phyloP scores from a whole-genome alignment of 2,329 filamentous ascomycete genomes.

The Cryphonectria naterciae region DNA sequence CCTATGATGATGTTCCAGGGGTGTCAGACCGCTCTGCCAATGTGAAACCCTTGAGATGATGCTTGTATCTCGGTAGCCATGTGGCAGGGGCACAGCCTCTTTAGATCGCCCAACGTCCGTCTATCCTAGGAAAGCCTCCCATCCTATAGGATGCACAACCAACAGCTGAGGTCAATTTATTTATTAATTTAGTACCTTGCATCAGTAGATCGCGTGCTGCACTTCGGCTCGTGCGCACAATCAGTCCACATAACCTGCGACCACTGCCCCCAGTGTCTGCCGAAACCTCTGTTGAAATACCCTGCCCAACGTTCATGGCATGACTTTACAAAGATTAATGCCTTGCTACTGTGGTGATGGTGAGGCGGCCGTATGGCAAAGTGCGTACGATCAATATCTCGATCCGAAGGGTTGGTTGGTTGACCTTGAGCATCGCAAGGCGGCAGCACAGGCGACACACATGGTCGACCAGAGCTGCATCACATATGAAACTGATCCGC shows the following conservation, averaged over 20 bases:
- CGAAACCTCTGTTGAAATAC: not conserved
- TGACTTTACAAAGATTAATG: not conserved
- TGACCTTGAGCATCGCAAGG: not conserved
- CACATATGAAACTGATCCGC: not conserved
- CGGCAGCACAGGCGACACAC: not conserved
- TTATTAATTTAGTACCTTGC: not conserved
- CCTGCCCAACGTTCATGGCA: not conserved
- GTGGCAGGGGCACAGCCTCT: not conserved
- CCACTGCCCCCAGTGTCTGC: not conserved
- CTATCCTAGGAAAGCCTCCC: not conserved
- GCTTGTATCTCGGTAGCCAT: not conserved
- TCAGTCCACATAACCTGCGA: not conserved
- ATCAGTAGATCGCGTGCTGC: not conserved
- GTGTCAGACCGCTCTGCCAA: not conserved
- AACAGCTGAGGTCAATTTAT: not conserved
- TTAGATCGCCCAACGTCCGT: not conserved
- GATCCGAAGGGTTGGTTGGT: not conserved
- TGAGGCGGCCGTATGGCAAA: not conserved
- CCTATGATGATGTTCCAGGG: not conserved
- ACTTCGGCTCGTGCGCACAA: not conserved
- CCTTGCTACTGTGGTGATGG: not conserved
- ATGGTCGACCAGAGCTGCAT: not conserved
- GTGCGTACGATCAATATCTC: not conserved
- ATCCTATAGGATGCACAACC: not conserved
- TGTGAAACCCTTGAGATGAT: not conserved